phyloP scores from a whole-genome alignment of 1,284 basidiomycete species.

The Malassezia japonica region DNA sequence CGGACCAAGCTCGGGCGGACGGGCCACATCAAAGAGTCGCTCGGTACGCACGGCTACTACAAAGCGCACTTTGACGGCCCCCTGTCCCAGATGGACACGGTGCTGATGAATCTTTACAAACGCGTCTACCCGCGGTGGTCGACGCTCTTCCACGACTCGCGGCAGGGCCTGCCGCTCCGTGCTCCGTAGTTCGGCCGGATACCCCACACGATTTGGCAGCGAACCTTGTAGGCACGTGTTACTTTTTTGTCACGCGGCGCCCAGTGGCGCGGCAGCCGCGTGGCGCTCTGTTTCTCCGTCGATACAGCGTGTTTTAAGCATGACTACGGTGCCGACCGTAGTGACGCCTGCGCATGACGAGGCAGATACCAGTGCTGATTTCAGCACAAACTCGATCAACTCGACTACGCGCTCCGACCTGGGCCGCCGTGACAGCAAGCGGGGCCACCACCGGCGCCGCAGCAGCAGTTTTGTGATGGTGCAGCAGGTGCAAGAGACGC shows the following conservation, averaged over 20 bases:
- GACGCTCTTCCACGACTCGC: conserved; percentile 1
- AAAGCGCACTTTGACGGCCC: conserved; percentile 94
- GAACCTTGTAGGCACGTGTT: too few species aligned
- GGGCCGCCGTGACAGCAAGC: too few species aligned
- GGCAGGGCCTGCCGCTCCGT: conserved; percentile 8
- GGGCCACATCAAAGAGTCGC: conserved; percentile 79
- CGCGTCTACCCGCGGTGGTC: conserved; percentile 19
- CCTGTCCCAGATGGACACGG: conserved; percentile 74
- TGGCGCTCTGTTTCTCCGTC: too few species aligned
- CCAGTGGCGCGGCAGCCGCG: too few species aligned
- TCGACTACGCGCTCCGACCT: too few species aligned
- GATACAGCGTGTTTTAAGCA: too few species aligned
- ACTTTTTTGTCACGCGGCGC: not conserved
- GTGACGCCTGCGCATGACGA: too few species aligned
- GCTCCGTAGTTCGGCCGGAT: not conserved
- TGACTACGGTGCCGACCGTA: too few species aligned
- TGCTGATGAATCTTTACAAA: conserved; percentile 36
- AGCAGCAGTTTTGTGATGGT: conserved; percentile 65
- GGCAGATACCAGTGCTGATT: too few species aligned
- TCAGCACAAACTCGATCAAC: too few species aligned
- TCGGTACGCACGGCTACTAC: conserved; percentile 98
- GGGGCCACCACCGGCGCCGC: conserved; percentile 53
- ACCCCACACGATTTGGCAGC: too few species aligned
- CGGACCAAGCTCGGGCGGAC: conserved; percentile 82
- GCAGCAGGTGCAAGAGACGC: conserved; percentile 49